Base-by-base conservation (phyloP, 2,329 filamentous ascomycete genomes). In the Capronia americana region DNA sequence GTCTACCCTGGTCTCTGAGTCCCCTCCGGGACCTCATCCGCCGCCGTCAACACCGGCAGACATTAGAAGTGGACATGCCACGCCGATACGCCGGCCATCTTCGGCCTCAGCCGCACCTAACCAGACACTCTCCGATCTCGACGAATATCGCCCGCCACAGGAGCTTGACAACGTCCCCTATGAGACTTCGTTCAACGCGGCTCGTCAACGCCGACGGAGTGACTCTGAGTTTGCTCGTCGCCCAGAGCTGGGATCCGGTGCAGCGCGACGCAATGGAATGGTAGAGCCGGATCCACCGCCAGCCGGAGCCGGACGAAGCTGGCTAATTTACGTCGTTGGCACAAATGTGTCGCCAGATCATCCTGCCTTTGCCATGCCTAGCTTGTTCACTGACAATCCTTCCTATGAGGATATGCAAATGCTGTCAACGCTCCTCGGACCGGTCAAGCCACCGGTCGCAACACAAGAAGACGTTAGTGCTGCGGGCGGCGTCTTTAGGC, bases 371-470 rank as follows among this genome's bases (percentile, higher is more conserved):
- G 88, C 88, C 7, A 89, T 88, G 23, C 88, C 88, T 12, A 90
- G 87, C 71, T 80, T 91, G 11, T 90, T 90, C 74, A 90, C 88
- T 20, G 88, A 90, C 77, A 84, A 84, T 59, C 88, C 88, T 1
- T 90, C 88, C 1, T 90, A 91, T 73, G 88, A 91, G 76, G 88
- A 91, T 71, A 90, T 91, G 88, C 85, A 90, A 74, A 79, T 90
- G 53, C 81, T 91, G 3, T 89, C 87, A 12, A 87, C 87, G 12
- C 81, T 90, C 11, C 79, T 91, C 17, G 88, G 88, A 1, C 88
- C 88, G 56, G 88, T 85, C 3, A 90, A 90, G 73, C 88, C 88
- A 2, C 88, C 88, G 2, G 88, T 91, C 58, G 88, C 88, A 20
- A 86, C 83, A 63, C 84, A 87, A 67, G 85, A 87, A 63, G 88